phyloP scores from a whole-genome alignment of 2,329 filamentous ascomycete genomes.

The Neocatenulostroma microsporum region DNA sequence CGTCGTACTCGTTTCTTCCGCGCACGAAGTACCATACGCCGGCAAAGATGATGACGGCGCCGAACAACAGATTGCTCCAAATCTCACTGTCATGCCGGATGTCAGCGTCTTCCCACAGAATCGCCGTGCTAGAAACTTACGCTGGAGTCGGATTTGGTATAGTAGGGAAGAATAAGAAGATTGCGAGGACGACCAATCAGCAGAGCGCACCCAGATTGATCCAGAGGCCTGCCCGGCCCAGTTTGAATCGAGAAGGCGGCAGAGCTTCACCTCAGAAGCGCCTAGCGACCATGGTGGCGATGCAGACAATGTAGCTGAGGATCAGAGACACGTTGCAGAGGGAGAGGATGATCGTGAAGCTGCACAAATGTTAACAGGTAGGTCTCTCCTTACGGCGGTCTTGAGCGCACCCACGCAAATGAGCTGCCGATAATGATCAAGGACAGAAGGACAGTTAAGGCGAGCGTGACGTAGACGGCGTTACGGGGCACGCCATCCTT shows the following conservation, averaged over 20 bases:
- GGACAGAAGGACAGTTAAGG: neutral
- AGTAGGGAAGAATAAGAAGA: slow-evolving; percentile 18
- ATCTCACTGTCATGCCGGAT: too few relatives aligned
- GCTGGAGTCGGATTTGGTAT: slow-evolving; percentile 18
- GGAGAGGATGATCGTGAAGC: slow-evolving; percentile 5
- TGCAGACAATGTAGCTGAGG: slow-evolving; percentile 12
- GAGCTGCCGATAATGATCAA: slow-evolving; percentile 2
- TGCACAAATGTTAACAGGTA: too few relatives aligned
- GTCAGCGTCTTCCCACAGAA: neutral
- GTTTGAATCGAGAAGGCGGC: slow-evolving; percentile 16
- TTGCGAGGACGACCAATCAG: slow-evolving; percentile 11
- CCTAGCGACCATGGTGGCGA: slow-evolving; percentile 13
- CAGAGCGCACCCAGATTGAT: slow-evolving; percentile 16
- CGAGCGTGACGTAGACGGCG: neutral
- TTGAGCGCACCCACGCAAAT: too few relatives aligned
- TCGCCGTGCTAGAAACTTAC: neutral
- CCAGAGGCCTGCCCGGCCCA: slow-evolving; percentile 24
- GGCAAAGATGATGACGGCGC: slow-evolving; percentile 13
- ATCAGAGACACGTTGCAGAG: neutral
- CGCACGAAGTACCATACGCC: slow-evolving; percentile 13
- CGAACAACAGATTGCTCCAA: slow-evolving; percentile 21
- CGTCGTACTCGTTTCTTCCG: slow-evolving; percentile 18
- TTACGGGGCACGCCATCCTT: neutral
- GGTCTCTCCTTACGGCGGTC: too few relatives aligned
- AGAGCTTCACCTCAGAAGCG: slow-evolving; percentile 17